Percentiles rank a stretch among this genome's conserved stretches.
phyloP scores from a whole-genome alignment of 441 rosid genomes.

The Aleurites moluccanus region DNA sequence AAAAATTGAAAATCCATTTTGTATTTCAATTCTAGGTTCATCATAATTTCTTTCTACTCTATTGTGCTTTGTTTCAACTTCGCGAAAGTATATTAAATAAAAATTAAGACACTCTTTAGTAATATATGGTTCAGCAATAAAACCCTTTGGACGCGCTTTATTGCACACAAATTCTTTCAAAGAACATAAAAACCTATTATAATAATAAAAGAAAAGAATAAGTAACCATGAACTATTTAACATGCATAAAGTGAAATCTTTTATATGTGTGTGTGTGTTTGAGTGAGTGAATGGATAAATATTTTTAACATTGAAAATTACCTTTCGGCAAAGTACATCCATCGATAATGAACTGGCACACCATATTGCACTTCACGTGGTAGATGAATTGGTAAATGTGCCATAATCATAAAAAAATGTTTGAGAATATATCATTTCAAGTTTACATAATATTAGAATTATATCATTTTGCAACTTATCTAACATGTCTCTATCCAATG shows the following conservation, averaged over 20 bases:
- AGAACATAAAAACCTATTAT: not conserved
- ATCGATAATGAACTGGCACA: not conserved
- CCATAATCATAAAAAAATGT: constrained; percentile 2
- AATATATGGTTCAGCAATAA: not conserved
- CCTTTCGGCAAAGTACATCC: constrained; percentile 9
- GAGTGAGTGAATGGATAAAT: too few relatives aligned
- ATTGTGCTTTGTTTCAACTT: too few relatives aligned
- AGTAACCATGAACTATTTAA: not conserved
- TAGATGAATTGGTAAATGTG: constrained; percentile 1
- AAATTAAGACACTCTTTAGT: not conserved
- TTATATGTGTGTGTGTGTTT: too few relatives aligned
- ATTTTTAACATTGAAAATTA: not conserved
- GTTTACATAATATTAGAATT: too few relatives aligned
- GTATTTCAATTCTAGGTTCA: too few relatives aligned
- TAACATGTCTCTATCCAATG: not conserved
- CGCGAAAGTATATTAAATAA: not conserved
- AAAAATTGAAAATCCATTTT: too few relatives aligned
- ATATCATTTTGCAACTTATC: not conserved
- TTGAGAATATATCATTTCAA: not conserved
- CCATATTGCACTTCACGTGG: not conserved
- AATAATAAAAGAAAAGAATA: not conserved
- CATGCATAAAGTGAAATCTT: too few relatives aligned
- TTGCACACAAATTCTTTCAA: not conserved
- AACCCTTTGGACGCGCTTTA: not conserved
- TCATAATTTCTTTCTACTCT: too few relatives aligned